Base-by-base conservation (phyloP, 2,329 filamentous ascomycete genomes). In the Penicillium sp. region DNA sequence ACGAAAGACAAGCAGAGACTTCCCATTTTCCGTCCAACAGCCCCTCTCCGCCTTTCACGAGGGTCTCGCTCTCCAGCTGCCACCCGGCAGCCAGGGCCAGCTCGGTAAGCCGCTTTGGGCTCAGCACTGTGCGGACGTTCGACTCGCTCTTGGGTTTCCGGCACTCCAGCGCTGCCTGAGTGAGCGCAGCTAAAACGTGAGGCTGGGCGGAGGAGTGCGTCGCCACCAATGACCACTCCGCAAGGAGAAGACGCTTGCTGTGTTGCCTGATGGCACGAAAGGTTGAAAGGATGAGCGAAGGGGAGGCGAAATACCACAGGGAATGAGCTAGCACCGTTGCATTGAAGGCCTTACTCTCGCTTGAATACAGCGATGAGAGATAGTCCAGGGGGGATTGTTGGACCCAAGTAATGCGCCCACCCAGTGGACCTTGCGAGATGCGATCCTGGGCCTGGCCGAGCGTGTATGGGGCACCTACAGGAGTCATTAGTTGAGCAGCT, bases 271-370 rank as follows among this genome's bases (percentile, higher is more conserved):
- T 5, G 9, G 31, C 49, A 5, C 31, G 40, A 2, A 52, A 34
- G 36, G 42, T 33, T 14, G 18, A 23, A 16, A 52, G 31, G 31
- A 52, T 46, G 3, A 24, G 19, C 23, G 16, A 19, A 19, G 45
- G 26, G 24, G 49, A 52, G n/a, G 40, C n/a, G 2, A 52, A n/a
- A 24, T 52, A 52, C 49, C 49, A 52, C 14, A 29, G 21, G 3
- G 31, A 52, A 26, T 21, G 49, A 10, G 31, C 49, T 2, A 52
- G 45, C 9, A 52, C 42, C 5, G 49, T 14, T 33, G 6, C 31
- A n/a, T 33, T 10, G 31, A 33, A 33, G 31, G 13, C 13, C 14
- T 8, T 33, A 33, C 13, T 10, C 13, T 33, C 31, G 13, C 10
- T 14, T 6, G 31, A 33, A 8, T 5, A n/a, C 5, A 33, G 31